Conservation (phyloP, 139 green algal species). For the Nannochloris sp. region DNA sequence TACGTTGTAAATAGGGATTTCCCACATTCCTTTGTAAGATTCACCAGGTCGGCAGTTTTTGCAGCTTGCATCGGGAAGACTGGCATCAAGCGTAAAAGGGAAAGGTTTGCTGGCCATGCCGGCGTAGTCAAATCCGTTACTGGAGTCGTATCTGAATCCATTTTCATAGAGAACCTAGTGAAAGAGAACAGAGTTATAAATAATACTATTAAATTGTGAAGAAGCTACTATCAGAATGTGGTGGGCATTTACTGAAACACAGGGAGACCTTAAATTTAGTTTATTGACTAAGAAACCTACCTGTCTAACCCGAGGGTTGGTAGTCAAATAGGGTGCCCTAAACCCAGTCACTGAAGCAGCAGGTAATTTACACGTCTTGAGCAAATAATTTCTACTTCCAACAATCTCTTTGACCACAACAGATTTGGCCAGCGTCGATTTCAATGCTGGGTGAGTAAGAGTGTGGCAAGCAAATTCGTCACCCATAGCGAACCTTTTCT, state of each 20-base stretch:
- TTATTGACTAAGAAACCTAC: not conserved
- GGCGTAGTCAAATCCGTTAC: constrained; percentile 6
- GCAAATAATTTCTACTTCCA: not conserved
- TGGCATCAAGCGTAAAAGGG: constrained; percentile 19
- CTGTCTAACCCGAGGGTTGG: constrained; percentile 1
- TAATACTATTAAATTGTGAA: not conserved
- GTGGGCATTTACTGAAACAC: too few species aligned
- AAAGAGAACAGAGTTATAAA: not conserved
- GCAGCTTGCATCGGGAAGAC: constrained; percentile 8
- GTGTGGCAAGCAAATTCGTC: not conserved
- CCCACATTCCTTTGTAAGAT: constrained; percentile 12
- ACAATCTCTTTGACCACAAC: not conserved
- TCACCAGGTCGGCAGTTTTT: not conserved
- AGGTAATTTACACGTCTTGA: not conserved
- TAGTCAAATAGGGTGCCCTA: constrained; percentile 10
- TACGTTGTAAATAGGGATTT: constrained; percentile 18
- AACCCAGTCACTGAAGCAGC: not conserved
- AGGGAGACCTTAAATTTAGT: not conserved
- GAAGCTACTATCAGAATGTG: not conserved
- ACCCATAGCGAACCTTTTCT: not conserved
- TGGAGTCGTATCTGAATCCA: constrained; percentile 19
- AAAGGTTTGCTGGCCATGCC: constrained; percentile 7
- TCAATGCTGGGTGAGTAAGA: not conserved
- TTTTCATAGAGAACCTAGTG: constrained; percentile 3
- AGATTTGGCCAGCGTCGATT: not conserved